These are phyloP conservation scores for Backusella parvicylindrica DNA, from an alignment of 192 early-diverging fungal species.

Conservation along the genomic window DNA sequence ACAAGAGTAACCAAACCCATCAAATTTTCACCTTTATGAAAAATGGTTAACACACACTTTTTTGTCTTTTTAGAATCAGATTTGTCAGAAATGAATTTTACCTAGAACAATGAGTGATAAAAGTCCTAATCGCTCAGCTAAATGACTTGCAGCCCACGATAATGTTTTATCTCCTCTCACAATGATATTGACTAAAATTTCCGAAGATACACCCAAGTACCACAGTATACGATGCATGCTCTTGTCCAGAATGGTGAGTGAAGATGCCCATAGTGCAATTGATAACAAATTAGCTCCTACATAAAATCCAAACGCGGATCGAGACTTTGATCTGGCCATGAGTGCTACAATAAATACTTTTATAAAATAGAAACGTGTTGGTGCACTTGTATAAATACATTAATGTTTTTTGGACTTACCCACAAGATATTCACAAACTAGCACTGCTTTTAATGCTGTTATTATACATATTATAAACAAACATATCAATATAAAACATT, in stretches of 20 bases:
- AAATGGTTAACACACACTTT: not conserved
- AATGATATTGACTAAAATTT: slow-evolving; percentile 36
- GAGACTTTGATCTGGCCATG: slow-evolving; percentile 32
- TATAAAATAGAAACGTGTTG: not conserved
- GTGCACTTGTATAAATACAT: too few species aligned
- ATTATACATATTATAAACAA: not conserved
- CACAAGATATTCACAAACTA: slow-evolving; percentile 42
- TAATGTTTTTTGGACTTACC: slow-evolving; percentile 34
- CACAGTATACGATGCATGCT: slow-evolving; percentile 38
- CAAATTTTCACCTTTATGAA: slow-evolving; percentile 21
- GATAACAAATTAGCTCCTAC: slow-evolving; percentile 41
- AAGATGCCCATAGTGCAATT: slow-evolving; percentile 42
- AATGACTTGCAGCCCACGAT: slow-evolving; percentile 49
- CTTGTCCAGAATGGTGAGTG: slow-evolving; percentile 29
- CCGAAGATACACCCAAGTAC: slow-evolving; percentile 35
- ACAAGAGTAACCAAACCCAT: slow-evolving; percentile 28
- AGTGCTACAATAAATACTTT: slow-evolving; percentile 25
- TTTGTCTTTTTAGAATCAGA: not conserved
- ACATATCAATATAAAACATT: too few species aligned
- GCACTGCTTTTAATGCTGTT: slow-evolving; percentile 35
- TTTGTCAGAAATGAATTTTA: not conserved
- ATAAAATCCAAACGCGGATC: slow-evolving; percentile 32
- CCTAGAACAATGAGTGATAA: slow-evolving; percentile 45
- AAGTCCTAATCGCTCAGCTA: slow-evolving; percentile 47
- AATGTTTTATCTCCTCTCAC: slow-evolving; percentile 36